Percentiles rank a stretch among this genome's conserved stretches.
phyloP scores from a whole-genome alignment of 768 basidiomycete genomes.

The Fomitopsis serialis region DNA sequence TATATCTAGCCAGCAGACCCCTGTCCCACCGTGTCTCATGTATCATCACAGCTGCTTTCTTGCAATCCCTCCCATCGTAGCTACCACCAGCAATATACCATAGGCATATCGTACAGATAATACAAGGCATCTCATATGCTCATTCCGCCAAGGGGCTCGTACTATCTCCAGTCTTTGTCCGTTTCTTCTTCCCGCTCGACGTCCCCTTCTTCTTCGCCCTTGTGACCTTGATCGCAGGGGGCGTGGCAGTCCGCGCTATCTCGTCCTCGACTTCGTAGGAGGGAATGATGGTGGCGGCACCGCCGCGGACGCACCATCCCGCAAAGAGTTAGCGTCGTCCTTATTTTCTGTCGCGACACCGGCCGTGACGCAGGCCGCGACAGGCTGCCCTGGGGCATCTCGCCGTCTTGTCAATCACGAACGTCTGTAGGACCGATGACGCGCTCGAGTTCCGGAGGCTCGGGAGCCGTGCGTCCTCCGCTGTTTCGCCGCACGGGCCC shows the following conservation, averaged over 20 bases:
- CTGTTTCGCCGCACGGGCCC: conserved; percentile 6
- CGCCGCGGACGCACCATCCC: conserved; percentile 22
- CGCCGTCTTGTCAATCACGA: conserved; percentile 75
- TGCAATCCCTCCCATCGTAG: conserved; percentile 6
- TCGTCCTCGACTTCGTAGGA: conserved; percentile 51
- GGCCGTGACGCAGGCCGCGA: neutral
- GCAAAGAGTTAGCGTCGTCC: conserved; percentile 5
- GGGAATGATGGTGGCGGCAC: conserved; percentile 38
- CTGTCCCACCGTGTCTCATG: conserved; percentile 13
- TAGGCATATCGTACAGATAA: conserved; percentile 18
- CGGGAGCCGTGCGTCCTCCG: conserved; percentile 17
- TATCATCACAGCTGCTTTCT: conserved; percentile 9
- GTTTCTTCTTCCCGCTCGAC: conserved; percentile 62
- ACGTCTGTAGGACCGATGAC: conserved; percentile 37
- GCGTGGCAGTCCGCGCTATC: conserved; percentile 46
- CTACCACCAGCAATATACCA: conserved; percentile 22
- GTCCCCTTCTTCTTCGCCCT: conserved; percentile 63
- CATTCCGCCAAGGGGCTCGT: conserved; percentile 3
- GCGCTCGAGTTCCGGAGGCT: conserved; percentile 16
- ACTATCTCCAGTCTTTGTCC: conserved; percentile 31
- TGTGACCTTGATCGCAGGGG: conserved; percentile 72
- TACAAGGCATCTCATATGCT: conserved; percentile 13
- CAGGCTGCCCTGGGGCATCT: conserved; percentile 70
- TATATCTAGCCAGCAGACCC: conserved; percentile 16
- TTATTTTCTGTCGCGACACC: neutral